phyloP scores from a whole-genome alignment of 345 rosid genomes.

The Trapa bicornis region DNA sequence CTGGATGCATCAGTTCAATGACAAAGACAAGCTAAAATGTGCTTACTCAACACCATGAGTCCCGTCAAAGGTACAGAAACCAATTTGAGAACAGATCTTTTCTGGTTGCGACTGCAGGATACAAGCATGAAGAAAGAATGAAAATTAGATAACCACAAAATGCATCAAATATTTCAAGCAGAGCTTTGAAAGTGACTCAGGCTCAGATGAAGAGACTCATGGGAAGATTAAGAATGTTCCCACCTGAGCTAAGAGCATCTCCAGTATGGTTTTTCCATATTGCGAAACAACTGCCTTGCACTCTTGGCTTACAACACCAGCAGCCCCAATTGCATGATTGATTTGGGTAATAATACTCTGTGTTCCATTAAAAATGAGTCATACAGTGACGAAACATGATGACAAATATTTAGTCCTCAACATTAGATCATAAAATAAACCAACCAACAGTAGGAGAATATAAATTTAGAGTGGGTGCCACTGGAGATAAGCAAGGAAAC shows the following conservation, averaged over 20 bases:
- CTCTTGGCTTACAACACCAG: conserved; percentile 61
- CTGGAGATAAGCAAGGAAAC: neutral
- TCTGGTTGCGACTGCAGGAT: conserved; percentile 43
- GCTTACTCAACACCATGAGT: conserved; percentile 52
- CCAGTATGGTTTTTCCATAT: conserved; percentile 60
- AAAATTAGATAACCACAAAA: neutral
- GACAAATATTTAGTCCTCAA: neutral
- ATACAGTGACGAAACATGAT: neutral
- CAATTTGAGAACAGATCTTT: conserved; percentile 73
- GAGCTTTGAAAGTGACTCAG: neutral
- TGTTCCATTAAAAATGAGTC: neutral
- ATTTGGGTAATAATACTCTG: conserved; percentile 63
- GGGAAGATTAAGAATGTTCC: neutral
- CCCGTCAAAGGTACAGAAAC: conserved; percentile 69
- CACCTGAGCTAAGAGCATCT: conserved; percentile 56
- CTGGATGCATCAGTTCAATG: neutral
- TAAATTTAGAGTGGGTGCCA: neutral
- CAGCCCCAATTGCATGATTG: conserved; percentile 79
- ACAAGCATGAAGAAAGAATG: neutral
- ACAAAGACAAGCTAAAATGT: neutral
- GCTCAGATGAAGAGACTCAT: neutral
- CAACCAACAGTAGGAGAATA: neutral
- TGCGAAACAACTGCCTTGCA: conserved; percentile 55
- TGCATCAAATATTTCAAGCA: neutral
- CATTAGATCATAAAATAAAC: neutral